These are phyloP conservation scores for Aspergillus hancockii DNA, from an alignment of 495 filamentous ascomycete genomes.

Conservation along the genomic window DNA sequence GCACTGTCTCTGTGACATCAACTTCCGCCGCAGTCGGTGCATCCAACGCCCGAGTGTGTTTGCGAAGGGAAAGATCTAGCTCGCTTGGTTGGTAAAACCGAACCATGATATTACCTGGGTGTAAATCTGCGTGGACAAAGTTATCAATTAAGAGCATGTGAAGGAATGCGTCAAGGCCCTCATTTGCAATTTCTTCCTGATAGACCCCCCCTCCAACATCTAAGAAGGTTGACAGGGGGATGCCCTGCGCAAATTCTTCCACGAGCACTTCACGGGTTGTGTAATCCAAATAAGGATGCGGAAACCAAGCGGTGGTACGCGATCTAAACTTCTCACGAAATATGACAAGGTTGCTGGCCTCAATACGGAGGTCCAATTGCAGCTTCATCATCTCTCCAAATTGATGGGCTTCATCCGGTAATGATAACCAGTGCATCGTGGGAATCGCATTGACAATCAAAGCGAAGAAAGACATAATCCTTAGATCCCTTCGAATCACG, in stretches of 20 bases:
- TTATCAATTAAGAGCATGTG: conserved; percentile 98
- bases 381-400: conserved; percentile 99
- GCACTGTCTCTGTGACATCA: conserved; percentile 86
- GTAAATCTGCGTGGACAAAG: conserved; percentile 97
- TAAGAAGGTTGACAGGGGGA: conserved; percentile 86
- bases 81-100: conserved; percentile 88
- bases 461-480: conserved; percentile 95
- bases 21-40: conserved; percentile 50
- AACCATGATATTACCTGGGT: conserved; percentile 99
- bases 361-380: conserved; percentile 93
- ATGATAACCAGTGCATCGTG: conserved; percentile 95
- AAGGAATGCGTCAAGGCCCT: conserved; percentile 96
- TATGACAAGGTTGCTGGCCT: conserved; percentile 81
- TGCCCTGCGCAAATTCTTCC: conserved; percentile 94
- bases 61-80: conserved; percentile 61
- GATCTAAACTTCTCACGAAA: conserved; percentile 92
- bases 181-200: conserved; percentile 90
- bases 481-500: conserved; percentile 81
- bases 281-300: conserved; percentile 88
- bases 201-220: conserved; percentile 90
- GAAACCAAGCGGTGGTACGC: conserved; percentile 91
- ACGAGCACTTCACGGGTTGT: conserved; percentile 90
- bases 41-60: conserved; percentile 51
- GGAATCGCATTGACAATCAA: conserved; percentile 81
- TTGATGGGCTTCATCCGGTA: conserved; percentile 90